These are phyloP conservation scores for Colletotrichum eremochloae DNA, from an alignment of 2,329 filamentous ascomycete genomes.

Conservation along the genomic window DNA sequence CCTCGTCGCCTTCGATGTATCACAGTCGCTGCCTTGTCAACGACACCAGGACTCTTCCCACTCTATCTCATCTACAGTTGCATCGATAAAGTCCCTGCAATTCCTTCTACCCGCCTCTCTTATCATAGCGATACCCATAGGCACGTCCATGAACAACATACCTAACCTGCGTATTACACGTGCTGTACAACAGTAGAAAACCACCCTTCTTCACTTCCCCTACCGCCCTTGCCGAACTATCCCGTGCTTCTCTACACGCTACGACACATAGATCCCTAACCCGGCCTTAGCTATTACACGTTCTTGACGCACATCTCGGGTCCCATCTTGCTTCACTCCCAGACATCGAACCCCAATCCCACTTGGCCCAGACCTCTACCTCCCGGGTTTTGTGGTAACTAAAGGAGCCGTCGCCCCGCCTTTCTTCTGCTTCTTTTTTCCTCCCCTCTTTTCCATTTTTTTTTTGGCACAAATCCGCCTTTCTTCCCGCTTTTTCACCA, in stretches of 20 bases:
- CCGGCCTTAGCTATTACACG: slow-evolving; percentile 6
- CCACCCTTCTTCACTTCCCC: background rate
- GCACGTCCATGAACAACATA: background rate
- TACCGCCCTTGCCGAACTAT: background rate
- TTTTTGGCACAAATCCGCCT: background rate
- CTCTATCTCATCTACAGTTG: background rate
- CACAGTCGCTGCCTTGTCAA: background rate
- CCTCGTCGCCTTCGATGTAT: slow-evolving; percentile 26
- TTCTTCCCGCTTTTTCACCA: background rate
- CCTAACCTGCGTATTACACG: background rate
- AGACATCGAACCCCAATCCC: slow-evolving; percentile 9
- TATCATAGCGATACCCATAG: background rate
- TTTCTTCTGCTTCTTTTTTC: background rate
- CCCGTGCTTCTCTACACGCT: slow-evolving; percentile 1
- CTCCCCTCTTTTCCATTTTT: no score
- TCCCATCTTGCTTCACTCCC: slow-evolving; percentile 9
- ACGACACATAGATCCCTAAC: slow-evolving; percentile 7
- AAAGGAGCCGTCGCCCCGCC: slow-evolving; percentile 25
- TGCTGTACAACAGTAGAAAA: background rate
- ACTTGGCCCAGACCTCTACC: slow-evolving; percentile 19
- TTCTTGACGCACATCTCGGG: slow-evolving; percentile 8
- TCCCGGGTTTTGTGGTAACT: slow-evolving; percentile 23
- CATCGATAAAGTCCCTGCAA: slow-evolving; percentile 5
- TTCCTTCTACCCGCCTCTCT: background rate
- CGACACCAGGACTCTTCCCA: slow-evolving; percentile 4